Evolutionary conservation across 2,329 filamentous ascomycete genomes (phyloP).

Genomic region (Capronia coronata): DNA sequence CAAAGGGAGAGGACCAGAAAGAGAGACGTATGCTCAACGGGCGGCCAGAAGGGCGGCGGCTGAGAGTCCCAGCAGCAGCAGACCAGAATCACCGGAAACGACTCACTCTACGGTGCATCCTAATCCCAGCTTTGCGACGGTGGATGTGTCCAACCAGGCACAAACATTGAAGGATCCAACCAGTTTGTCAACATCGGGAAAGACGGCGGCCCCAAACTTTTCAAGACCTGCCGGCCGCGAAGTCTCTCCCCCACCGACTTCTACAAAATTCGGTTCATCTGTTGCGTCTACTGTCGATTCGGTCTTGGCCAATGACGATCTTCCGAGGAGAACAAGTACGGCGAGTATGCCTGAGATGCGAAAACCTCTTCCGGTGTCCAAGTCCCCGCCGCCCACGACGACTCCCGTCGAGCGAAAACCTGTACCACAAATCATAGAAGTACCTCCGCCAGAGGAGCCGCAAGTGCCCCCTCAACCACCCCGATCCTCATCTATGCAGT

Average conservation of each 20-base stretch:
- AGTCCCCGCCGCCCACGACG: slow-evolving; percentile 51
- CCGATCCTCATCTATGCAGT: slow-evolving; percentile 22
- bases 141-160: slow-evolving; percentile 40
- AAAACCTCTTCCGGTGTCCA: slow-evolving; percentile 52
- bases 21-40: slow-evolving; percentile 68
- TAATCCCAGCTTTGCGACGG: slow-evolving; percentile 31
- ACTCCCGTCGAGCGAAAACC: slow-evolving; percentile 43
- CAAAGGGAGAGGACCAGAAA: slow-evolving; percentile 49
- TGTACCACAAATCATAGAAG: slow-evolving; percentile 49
- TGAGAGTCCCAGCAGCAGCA: slow-evolving; percentile 19
- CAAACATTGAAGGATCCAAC: slow-evolving; percentile 39
- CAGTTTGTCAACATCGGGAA: slow-evolving; percentile 24
- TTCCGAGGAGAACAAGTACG: slow-evolving; percentile 30
- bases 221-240: slow-evolving; percentile 23
- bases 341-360: slow-evolving; percentile 36
- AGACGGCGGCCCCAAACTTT: slow-evolving; percentile 26
- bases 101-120: slow-evolving; percentile 31
- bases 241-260: slow-evolving; percentile 15
- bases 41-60: slow-evolving; percentile 47
- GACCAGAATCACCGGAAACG: slow-evolving; percentile 20
- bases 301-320: slow-evolving; percentile 30
- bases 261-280: slow-evolving; percentile 4
- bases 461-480: slow-evolving; percentile 10
- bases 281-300: slow-evolving; percentile 30
- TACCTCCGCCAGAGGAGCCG: slow-evolving; percentile 23